phyloP scores from a whole-genome alignment of 768 basidiomycete species.

The Baorangia bicolor region DNA sequence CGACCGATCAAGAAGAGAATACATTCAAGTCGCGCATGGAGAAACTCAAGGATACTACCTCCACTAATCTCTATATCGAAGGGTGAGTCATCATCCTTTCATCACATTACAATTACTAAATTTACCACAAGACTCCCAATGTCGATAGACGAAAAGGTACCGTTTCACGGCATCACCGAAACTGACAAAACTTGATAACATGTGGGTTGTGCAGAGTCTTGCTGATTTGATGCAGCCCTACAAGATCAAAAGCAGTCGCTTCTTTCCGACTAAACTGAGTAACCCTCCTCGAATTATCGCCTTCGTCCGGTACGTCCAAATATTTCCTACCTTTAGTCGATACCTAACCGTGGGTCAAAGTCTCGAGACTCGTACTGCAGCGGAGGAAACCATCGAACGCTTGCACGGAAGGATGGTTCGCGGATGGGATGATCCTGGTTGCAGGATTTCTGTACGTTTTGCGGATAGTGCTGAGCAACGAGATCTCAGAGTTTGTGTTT shows the following conservation, averaged over 20 bases:
- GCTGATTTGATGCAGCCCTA: slow-evolving; percentile 66
- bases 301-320: slow-evolving; percentile 62
- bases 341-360: slow-evolving; percentile 35
- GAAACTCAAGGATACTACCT: slow-evolving; percentile 58
- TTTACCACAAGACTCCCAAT: slow-evolving; percentile 53
- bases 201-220: slow-evolving; percentile 46
- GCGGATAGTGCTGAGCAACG: slow-evolving; percentile 78
- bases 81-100: slow-evolving; percentile 40
- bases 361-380: slow-evolving; percentile 66
- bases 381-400: slow-evolving; percentile 74
- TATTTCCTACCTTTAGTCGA: neutral
- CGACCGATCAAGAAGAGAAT: slow-evolving; percentile 32
- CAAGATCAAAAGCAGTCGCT: slow-evolving; percentile 70
- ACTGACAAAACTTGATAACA: neutral
- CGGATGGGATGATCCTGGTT: slow-evolving; percentile 75
- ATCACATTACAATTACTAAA: neutral
- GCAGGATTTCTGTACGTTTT: slow-evolving; percentile 76
- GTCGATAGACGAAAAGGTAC: slow-evolving; percentile 63
- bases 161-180: neutral
- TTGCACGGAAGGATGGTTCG: slow-evolving; percentile 79
- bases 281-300: slow-evolving; percentile 78
- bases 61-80: slow-evolving; percentile 82
- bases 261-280: slow-evolving; percentile 77
- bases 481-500: slow-evolving; percentile 61
- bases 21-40: slow-evolving; percentile 83